Evolutionary conservation across 306 rosid genomes (phyloP).

Genomic region (Pachyrhizus erosus): DNA sequence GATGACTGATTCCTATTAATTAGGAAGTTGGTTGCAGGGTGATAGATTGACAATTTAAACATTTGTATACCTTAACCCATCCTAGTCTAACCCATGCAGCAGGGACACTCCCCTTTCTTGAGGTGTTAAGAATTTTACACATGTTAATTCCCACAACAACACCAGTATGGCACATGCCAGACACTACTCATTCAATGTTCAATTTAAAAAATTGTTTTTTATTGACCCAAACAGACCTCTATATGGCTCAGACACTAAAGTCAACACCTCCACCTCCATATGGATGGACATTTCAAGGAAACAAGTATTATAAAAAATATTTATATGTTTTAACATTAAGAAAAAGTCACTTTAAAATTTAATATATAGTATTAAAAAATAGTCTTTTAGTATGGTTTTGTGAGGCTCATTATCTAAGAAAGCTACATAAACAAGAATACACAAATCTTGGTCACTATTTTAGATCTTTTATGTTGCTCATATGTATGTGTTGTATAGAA

Average conservation of each 20-base stretch:
- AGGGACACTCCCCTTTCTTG: background rate
- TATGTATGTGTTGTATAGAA: background rate
- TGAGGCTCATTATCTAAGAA: background rate
- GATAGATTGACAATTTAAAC: slow-evolving; percentile 18
- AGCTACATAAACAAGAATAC: background rate
- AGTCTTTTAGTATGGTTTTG: background rate
- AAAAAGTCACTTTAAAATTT: background rate
- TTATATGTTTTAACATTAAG: background rate
- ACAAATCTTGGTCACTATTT: background rate
- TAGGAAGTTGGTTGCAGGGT: slow-evolving; percentile 8
- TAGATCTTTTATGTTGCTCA: background rate
- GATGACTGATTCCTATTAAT: slow-evolving; percentile 23
- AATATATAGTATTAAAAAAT: background rate
- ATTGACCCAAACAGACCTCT: no score
- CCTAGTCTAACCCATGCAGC: background rate
- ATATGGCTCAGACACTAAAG: background rate
- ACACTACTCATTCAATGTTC: background rate
- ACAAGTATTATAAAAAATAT: background rate
- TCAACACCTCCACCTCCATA: background rate
- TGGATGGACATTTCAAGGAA: background rate
- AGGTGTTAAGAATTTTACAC: background rate
- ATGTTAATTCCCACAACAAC: background rate
- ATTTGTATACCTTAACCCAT: background rate
- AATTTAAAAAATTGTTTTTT: background rate
- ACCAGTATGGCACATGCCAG: background rate